Conservation (phyloP, 2,329 filamentous ascomycete genomes). For the Alternaria triticina region DNA sequence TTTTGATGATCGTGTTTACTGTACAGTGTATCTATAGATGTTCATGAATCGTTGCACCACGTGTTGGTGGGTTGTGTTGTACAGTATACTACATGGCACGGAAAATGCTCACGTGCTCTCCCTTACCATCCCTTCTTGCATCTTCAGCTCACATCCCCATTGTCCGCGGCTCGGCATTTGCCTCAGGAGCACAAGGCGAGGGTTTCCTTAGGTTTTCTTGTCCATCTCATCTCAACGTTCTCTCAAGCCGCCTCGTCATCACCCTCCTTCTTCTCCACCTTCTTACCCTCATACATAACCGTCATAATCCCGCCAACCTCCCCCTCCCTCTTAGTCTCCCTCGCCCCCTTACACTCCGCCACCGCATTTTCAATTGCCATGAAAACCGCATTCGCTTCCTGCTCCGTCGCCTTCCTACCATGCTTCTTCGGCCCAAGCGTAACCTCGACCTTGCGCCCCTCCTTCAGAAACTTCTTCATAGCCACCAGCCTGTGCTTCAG, state of each 20-base stretch:
- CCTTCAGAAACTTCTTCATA: conserved; percentile 72
- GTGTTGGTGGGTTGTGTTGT: conserved; percentile 3
- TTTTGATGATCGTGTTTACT: conserved; percentile 8
- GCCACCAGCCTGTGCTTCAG: conserved; percentile 61
- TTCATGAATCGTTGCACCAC: conserved; percentile 13
- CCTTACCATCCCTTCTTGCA: not conserved
- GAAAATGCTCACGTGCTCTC: not conserved
- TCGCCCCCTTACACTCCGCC: conserved; percentile 43
- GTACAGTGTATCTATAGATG: conserved; percentile 26
- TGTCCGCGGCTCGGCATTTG: not conserved
- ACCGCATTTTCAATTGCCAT: conserved; percentile 56
- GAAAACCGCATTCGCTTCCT: conserved; percentile 65
- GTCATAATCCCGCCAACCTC: conserved; percentile 39
- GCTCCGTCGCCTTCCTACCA: conserved; percentile 64
- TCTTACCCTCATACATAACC: conserved; percentile 40
- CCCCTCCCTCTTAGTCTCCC: conserved; percentile 37
- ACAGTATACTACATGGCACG: conserved; percentile 3
- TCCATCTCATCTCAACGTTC: not conserved
- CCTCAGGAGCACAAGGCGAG: too few species aligned
- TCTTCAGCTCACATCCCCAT: not conserved
- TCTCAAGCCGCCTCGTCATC: not conserved
- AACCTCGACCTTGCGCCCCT: conserved; percentile 78
- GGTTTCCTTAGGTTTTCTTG: not conserved
- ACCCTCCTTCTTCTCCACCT: conserved; percentile 23
- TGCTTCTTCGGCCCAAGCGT: conserved; percentile 71